Base-by-base conservation (phyloP, 2,329 filamentous ascomycete genomes). In the Trichoderma polysporum region DNA sequence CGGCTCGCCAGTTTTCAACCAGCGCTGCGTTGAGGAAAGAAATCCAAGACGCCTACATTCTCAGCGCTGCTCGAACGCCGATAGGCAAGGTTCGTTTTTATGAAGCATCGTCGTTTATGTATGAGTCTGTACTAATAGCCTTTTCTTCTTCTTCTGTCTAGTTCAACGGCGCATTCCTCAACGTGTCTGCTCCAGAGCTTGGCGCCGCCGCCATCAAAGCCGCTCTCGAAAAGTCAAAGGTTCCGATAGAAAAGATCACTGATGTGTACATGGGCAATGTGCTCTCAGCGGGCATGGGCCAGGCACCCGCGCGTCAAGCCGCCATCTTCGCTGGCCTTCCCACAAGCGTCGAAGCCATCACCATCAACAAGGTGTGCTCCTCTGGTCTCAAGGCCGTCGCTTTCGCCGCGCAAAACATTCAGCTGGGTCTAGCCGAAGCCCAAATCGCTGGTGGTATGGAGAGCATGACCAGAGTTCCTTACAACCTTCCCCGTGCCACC, bases 201-300 rank as follows among this genome's bases (percentile, higher is more conserved):
- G 95, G 92, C 71, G 93, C 94, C 33, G 89, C 90, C 17, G 95
- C 94, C 67, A 98, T 99, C 82, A 95, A 94, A 79, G 91, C 93
- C 54, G 95, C 95, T 31, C 80, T 99, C 63, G 87, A 90, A 72
- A 97, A 95, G 79, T 96, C 94, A 61, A 90, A 88, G 70, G 86
- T 98, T 7, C 94, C 95, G 1, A 79, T 88, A 61, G 88, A 90
- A 37, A 91, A 91, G 76, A 92, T 98, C 74, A 91, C 90, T 70
- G 91, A 97, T 79, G 93, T 98, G 17, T 98, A 98, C 83, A 97
- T 98, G 92, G 95, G 95, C 76, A 97, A 97, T 75, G 95, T 98
- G 10, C 85, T 98, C 47, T 90, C 93, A 78, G 94, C 86, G 52
- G 87, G 86, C 19, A 86, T 95, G 6, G 95, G 95, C 53, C 95